A percentile compares a stretch with the other conserved stretches of the same genome.
Conservation (phyloP, 495 filamentous ascomycete species). For the Choiromyces venosus region DNA sequence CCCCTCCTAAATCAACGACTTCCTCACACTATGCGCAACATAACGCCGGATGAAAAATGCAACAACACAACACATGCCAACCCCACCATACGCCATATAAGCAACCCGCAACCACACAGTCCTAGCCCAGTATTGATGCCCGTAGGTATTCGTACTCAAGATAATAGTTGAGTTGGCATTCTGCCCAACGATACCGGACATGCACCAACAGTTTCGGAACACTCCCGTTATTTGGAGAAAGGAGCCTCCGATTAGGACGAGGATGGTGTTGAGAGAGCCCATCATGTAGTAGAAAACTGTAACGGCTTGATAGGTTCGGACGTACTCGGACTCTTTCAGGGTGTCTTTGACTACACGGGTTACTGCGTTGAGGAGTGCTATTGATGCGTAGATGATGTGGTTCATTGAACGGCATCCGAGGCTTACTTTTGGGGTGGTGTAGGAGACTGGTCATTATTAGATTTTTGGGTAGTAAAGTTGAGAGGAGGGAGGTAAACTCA, state of each 20-base stretch:
- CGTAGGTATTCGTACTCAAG: slow-evolving; percentile 29
- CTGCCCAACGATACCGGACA: slow-evolving; percentile 21
- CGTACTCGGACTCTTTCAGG: slow-evolving; percentile 1
- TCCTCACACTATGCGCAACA: slow-evolving; percentile 20
- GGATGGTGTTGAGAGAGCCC: slow-evolving; percentile 24
- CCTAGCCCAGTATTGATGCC: slow-evolving; percentile 34
- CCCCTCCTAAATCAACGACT: slow-evolving; percentile 9
- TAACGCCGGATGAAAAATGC: slow-evolving; percentile 29
- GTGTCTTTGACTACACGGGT: slow-evolving; percentile 25
- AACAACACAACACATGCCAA: slow-evolving; percentile 26
- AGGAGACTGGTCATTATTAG: slow-evolving; percentile 21
- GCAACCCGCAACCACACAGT: slow-evolving; percentile 32
- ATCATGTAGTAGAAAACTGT: slow-evolving; percentile 17
- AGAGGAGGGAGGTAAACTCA: slow-evolving; percentile 6
- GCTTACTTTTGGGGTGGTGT: slow-evolving; percentile 38
- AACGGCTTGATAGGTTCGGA: not conserved
- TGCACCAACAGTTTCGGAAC: slow-evolving; percentile 35
- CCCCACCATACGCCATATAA: slow-evolving; percentile 30
- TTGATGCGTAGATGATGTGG: slow-evolving; percentile 36
- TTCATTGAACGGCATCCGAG: slow-evolving; percentile 38
- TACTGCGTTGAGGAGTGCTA: slow-evolving; percentile 31
- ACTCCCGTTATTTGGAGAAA: slow-evolving; percentile 33
- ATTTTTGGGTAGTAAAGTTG: not conserved
- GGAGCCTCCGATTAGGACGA: slow-evolving; percentile 36
- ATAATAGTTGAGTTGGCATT: slow-evolving; percentile 20